phyloP scores from a whole-genome alignment of 768 basidiomycete species.

The Tephrocybe sp. region DNA sequence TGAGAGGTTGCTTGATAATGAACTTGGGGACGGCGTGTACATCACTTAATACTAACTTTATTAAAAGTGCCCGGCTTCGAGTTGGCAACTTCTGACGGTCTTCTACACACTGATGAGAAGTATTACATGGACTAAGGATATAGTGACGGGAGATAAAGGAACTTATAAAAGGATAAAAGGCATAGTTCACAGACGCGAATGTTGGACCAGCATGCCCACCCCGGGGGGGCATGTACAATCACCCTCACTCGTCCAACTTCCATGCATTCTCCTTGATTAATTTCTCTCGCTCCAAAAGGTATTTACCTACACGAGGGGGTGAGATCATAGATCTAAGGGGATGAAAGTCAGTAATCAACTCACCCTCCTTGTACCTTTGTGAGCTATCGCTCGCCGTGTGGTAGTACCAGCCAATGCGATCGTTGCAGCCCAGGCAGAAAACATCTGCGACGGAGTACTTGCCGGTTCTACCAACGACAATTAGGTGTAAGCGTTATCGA shows the following conservation, averaged over 20 bases:
- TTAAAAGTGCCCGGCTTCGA: too few species aligned
- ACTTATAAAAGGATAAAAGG: too few species aligned
- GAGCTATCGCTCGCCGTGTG: slow-evolving; percentile 72
- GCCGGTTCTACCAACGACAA: slow-evolving; percentile 55
- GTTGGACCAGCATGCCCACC: too few species aligned
- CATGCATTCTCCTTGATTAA: slow-evolving; percentile 82
- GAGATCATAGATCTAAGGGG: too few species aligned
- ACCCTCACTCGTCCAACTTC: slow-evolving; percentile 53
- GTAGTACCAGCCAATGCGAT: slow-evolving; percentile 81
- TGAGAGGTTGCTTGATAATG: slow-evolving; percentile 35
- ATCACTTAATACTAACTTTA: slow-evolving; percentile 26
- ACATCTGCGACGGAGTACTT: slow-evolving; percentile 81
- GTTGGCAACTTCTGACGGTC: too few species aligned
- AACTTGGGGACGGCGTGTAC: slow-evolving; percentile 25
- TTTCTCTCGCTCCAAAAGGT: slow-evolving; percentile 77
- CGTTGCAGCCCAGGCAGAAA: slow-evolving; percentile 78
- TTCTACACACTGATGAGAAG: too few species aligned
- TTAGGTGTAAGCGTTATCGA: slow-evolving; percentile 1
- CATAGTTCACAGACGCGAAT: too few species aligned
- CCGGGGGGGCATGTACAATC: too few species aligned
- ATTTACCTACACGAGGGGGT: slow-evolving; percentile 67
- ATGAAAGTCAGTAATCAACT: slow-evolving; percentile 15
- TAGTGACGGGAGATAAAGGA: too few species aligned
- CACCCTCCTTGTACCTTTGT: slow-evolving; percentile 89
- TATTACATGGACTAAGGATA: too few species aligned